These are phyloP conservation scores for Saccharomyces cerevisiae DNA, from an alignment of 805 yeast species.

Conservation along the genomic window DNA sequence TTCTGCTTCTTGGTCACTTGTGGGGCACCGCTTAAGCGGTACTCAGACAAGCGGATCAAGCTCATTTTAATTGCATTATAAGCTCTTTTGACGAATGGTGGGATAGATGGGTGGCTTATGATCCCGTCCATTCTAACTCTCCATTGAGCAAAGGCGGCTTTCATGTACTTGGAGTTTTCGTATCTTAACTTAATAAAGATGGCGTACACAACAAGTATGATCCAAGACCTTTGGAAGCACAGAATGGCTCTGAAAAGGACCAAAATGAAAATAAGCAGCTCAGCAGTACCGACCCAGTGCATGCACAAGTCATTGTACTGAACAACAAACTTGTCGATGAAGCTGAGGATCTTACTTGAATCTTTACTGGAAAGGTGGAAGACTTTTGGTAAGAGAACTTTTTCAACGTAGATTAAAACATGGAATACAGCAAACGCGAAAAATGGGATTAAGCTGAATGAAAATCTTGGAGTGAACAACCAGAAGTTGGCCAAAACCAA, in stretches of 20 bases:
- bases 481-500: conserved; percentile 47
- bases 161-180: conserved; percentile 67
- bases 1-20: conserved; percentile 2
- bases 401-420: conserved; percentile 59
- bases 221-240: conserved; percentile 57
- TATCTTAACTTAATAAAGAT: conserved; percentile 68
- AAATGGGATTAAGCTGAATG: conserved; percentile 64
- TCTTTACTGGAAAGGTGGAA: conserved; percentile 14
- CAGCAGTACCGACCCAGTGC: conserved; percentile 52
- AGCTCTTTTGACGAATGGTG: conserved; percentile 38
- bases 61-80: conserved; percentile 8
- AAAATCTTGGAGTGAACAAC: conserved; percentile 50
- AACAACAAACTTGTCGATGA: conserved; percentile 39
- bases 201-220: conserved; percentile 45
- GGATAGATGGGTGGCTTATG: conserved; percentile 44
- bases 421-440: conserved; percentile 76
- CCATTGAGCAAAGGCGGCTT: conserved; percentile 56
- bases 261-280: conserved; percentile 37
- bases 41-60: conserved; percentile 8
- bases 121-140: conserved; percentile 60
- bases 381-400: conserved; percentile 57
- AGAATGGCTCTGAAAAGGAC: conserved; percentile 46
- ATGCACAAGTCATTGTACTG: conserved; percentile 52
- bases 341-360: conserved; percentile 23
- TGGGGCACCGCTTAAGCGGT: conserved; percentile 6